Percentiles rank a stretch among this genome's conserved stretches.
Conservation (phyloP, 2,329 filamentous ascomycete genomes). For the Exophiala viscosa region DNA sequence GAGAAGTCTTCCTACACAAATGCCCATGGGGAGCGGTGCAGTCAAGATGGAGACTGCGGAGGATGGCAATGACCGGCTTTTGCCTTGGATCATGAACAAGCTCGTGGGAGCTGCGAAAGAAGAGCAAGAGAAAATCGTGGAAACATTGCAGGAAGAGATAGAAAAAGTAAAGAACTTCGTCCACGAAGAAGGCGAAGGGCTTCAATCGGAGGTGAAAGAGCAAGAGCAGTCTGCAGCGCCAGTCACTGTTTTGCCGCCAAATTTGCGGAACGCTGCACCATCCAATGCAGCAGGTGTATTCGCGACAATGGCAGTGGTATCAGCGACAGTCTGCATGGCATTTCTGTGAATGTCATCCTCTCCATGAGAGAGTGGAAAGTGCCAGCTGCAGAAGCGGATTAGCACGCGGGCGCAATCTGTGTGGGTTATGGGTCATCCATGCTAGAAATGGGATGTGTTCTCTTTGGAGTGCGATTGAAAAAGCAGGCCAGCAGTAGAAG, state of each 20-base stretch:
- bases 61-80: no score
- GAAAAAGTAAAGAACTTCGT: neutral
- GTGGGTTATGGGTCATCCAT: no score
- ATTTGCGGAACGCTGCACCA: neutral
- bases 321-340: neutral
- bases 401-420: no score
- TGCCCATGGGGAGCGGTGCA: slow-evolving; percentile 3
- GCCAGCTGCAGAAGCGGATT: no score
- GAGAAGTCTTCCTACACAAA: slow-evolving; percentile 21
- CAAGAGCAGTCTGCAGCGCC: neutral
- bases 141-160: neutral
- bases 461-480: no score
- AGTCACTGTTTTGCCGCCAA: neutral
- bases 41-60: neutral
- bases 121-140: neutral
- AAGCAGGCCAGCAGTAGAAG: no score
- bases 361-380: no score
- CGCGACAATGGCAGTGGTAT: neutral
- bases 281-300: no score
- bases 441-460: no score
- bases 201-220: neutral
- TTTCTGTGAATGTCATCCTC: neutral
- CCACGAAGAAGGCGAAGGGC: neutral
- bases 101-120: neutral
- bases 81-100: neutral